Percentiles rank a stretch among this genome's conserved stretches.
These are phyloP conservation scores for Gnetum montanum DNA, from an alignment of 75 land plant species.

Conservation along the genomic window DNA sequence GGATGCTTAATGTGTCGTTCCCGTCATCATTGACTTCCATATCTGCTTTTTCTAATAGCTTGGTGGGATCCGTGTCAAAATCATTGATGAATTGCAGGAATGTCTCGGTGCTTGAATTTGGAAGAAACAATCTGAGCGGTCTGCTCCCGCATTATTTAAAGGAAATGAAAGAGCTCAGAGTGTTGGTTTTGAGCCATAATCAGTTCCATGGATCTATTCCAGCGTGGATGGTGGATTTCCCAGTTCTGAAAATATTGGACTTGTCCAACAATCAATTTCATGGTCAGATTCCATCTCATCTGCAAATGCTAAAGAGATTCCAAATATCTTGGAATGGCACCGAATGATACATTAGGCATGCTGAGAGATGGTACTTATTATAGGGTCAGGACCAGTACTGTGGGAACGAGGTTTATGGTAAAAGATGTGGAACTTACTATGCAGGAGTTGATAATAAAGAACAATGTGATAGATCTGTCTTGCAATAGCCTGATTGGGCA, in stretches of 20 bases:
- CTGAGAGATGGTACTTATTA: conserved; percentile 33
- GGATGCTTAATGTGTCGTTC: conserved; percentile 35
- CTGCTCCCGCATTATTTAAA: conserved; percentile 33
- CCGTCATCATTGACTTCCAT: conserved; percentile 28
- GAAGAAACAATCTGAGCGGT: conserved; percentile 60
- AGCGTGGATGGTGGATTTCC: too few species aligned
- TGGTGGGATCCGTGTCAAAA: conserved; percentile 1
- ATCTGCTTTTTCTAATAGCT: conserved; percentile 4
- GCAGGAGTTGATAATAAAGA: conserved; percentile 25
- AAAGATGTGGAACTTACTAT: conserved; percentile 43
- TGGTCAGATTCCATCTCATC: too few species aligned
- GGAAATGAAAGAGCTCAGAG: conserved; percentile 26
- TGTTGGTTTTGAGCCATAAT: conserved; percentile 32
- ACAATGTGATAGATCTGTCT: conserved; percentile 40
- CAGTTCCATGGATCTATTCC: conserved; percentile 36
- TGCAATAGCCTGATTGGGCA: conserved; percentile 35
- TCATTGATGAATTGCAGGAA: conserved; percentile 8
- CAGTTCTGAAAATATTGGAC: conserved; percentile 29
- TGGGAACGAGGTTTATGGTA: conserved; percentile 46
- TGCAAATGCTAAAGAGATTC: conserved; percentile 32
- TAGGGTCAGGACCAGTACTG: conserved; percentile 30
- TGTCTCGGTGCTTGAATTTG: conserved; percentile 51
- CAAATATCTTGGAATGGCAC: conserved; percentile 42
- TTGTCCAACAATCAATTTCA: too few species aligned
- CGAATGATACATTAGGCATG: conserved; percentile 41